Evolutionary conservation across 2,329 filamentous ascomycete genomes (phyloP), one percentile per base, ranked within the genome.

Genomic region (Sporothrix pseudoabietina): DNA sequence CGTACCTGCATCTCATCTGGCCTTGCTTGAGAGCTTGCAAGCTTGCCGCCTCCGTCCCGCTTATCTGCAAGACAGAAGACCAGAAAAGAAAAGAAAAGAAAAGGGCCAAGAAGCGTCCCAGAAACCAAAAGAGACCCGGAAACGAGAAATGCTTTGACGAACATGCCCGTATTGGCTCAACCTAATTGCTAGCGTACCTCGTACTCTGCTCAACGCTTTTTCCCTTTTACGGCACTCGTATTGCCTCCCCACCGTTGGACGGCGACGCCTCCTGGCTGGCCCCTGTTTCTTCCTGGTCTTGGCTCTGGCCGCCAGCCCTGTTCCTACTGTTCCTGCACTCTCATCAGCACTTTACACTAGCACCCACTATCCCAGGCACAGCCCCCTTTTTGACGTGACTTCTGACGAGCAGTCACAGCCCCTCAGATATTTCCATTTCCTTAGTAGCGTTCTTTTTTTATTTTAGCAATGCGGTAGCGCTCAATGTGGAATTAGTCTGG

Each of bases 361-460:
- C n/a, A 65, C 10, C 39, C 61, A 66, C 61, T 47, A 16, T 44
- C 30, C 61, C 22, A 47, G 61, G 61, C 61, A 66, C 61, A 66
- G 61, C 61, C 61, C 61, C 61, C 39, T 66, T 66, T 66, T 66
- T 66, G n/a, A 66, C 61, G 47, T 66, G n/a, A 66, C 61, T 66
- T 66, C 61, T 44, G 39, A 66, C 61, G n/a, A 22, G n/a, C 39
- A 12, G 19, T 47, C 61, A 66, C 61, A 66, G 61, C 61, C 61
- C 61, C 61, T 47, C 61, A 39, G 61, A 47, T 47, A 47, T 66
- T 66, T 66, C 61, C 39, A 26, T 47, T 30, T 66, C 9, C 44
- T 35, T 26, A 19, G 59, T 32, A 35, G 22, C 35, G 35, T 44
- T 65, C 35, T 44, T 65, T 65, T 65, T 65, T 35, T 22, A 41